Percentiles rank a stretch among this genome's conserved stretches.
These are phyloP conservation scores for Candida fluviatilis DNA, from an alignment of 805 yeast species.

Conservation along the genomic window DNA sequence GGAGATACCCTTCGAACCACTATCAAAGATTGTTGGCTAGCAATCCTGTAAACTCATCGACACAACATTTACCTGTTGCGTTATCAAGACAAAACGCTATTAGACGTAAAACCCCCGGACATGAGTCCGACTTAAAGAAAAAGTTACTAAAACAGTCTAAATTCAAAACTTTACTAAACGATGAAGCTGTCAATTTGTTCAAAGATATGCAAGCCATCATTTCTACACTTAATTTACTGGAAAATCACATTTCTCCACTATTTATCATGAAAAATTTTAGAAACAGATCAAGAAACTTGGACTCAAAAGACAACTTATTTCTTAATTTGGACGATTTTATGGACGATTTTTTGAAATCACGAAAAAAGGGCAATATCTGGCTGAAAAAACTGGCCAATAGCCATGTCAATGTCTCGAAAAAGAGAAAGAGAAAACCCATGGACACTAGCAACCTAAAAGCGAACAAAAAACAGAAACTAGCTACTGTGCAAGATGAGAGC, in stretches of 20 bases:
- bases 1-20: slow-evolving; percentile 1
- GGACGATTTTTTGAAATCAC: slow-evolving; percentile 1
- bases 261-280: slow-evolving; percentile 2
- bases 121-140: neutral
- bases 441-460: neutral
- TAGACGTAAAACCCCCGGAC: slow-evolving; percentile 8
- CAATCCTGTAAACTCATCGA: slow-evolving; percentile 2
- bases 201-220: neutral
- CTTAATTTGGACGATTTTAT: slow-evolving; percentile 3
- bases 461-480: slow-evolving; percentile 2
- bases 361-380: slow-evolving; percentile 3
- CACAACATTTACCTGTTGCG: slow-evolving; percentile 15
- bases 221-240: neutral
- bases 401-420: neutral
- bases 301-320: slow-evolving; percentile 2
- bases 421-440: neutral
- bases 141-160: neutral
- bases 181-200: neutral
- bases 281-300: neutral
- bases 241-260: neutral
- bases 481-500: no score
- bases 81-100: slow-evolving; percentile 33
- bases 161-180: neutral
- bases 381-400: neutral
- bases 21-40: neutral